phyloP scores from a whole-genome alignment of 2,329 filamentous ascomycete species.

The Madurella mycetomatis region DNA sequence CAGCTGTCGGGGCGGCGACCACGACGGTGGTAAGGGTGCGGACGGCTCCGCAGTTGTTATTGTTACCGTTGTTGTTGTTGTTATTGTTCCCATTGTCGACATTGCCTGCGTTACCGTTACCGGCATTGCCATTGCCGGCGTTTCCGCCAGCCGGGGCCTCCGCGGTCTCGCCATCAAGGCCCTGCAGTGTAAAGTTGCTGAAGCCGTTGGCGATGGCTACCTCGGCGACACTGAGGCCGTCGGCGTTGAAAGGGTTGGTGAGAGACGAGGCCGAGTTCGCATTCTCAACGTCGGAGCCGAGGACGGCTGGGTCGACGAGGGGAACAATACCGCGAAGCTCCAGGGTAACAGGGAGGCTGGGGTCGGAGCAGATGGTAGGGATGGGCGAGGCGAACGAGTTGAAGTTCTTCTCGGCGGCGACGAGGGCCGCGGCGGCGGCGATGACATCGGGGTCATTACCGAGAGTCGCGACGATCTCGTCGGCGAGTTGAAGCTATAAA shows the following conservation, averaged over 20 bases:
- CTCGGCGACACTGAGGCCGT: slow-evolving; percentile 60
- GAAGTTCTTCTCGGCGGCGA: slow-evolving; percentile 70
- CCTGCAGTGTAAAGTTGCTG: slow-evolving; percentile 50
- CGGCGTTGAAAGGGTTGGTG: slow-evolving; percentile 52
- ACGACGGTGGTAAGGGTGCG: slow-evolving; percentile 26
- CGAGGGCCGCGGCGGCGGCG: slow-evolving; percentile 57
- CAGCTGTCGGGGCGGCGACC: slow-evolving; percentile 24
- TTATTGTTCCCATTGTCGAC: background rate
- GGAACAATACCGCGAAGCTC: slow-evolving; percentile 64
- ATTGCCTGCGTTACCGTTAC: slow-evolving; percentile 1
- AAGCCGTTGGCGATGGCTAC: slow-evolving; percentile 60
- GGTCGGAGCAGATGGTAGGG: slow-evolving; percentile 61
- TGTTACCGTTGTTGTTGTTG: slow-evolving; percentile 3
- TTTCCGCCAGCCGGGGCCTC: slow-evolving; percentile 12
- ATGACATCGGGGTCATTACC: slow-evolving; percentile 56
- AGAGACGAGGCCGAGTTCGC: slow-evolving; percentile 53
- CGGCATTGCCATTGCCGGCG: slow-evolving; percentile 5
- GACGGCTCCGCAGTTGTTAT: slow-evolving; percentile 25
- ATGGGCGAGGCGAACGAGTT: slow-evolving; percentile 60
- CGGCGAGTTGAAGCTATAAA: slow-evolving; percentile 54
- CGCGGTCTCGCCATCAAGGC: slow-evolving; percentile 19
- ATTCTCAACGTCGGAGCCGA: slow-evolving; percentile 54
- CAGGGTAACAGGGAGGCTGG: slow-evolving; percentile 55
- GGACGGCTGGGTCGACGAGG: slow-evolving; percentile 61
- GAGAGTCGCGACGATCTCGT: slow-evolving; percentile 58